Evolutionary conservation across 768 basidiomycete species (phyloP).

Genomic region (Polyporus arcularius): DNA sequence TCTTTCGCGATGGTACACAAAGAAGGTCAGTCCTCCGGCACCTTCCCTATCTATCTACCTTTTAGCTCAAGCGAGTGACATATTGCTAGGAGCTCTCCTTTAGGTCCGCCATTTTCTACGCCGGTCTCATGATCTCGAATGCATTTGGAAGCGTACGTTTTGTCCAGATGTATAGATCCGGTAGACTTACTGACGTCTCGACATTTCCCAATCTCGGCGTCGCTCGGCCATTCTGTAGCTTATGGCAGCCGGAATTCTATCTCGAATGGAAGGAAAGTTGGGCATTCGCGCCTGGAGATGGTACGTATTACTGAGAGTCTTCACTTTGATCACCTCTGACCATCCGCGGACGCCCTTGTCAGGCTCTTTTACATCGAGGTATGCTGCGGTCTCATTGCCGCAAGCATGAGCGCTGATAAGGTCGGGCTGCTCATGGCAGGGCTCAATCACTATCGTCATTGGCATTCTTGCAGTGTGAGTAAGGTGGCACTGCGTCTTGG

Average conservation of each 20-base stretch:
- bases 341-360: neutral
- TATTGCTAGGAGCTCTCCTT: constrained; percentile 57
- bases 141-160: constrained; percentile 62
- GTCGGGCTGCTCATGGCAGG: constrained; percentile 37
- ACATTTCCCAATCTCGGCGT: neutral
- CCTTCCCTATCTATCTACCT: too few relatives aligned
- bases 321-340: neutral
- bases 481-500: neutral
- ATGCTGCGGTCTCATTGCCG: neutral
- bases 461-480: constrained; percentile 54
- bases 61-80: too few relatives aligned
- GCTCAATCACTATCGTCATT: constrained; percentile 60
- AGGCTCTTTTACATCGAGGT: constrained; percentile 77
- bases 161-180: neutral
- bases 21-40: constrained; percentile 26
- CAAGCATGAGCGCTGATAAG: neutral
- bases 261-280: constrained; percentile 64
- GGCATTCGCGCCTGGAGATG: constrained; percentile 75
- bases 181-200: neutral
- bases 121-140: constrained; percentile 62
- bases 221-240: constrained; percentile 38
- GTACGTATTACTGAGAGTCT: constrained; percentile 32
- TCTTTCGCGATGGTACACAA: constrained; percentile 40
- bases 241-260: constrained; percentile 73
- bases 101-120: constrained; percentile 60